Percentiles rank a stretch among this genome's conserved stretches.
These are phyloP conservation scores for Chenopodium suecicum DNA, from an alignment of 148 eudicot genomes.

Conservation along the genomic window DNA sequence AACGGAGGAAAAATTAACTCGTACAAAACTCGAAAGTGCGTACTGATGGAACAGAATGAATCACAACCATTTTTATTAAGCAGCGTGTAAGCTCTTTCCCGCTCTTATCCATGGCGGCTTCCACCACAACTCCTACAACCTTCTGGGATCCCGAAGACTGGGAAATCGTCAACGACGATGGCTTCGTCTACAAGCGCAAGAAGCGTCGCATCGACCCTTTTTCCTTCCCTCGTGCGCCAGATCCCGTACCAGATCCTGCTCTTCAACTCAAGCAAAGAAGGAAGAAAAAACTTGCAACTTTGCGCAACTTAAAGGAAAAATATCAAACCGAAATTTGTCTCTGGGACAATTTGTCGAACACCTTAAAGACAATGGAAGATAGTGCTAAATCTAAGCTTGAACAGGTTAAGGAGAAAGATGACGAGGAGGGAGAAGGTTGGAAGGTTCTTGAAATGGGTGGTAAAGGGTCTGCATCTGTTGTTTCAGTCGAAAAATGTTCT, in stretches of 20 bases:
- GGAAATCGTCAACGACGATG: conserved; percentile 64
- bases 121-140: conserved; percentile 6
- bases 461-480: conserved; percentile 1
- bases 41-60: too few species aligned
- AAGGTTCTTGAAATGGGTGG: neutral
- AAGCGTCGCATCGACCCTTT: conserved; percentile 49
- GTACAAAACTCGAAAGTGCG: too few species aligned
- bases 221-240: conserved; percentile 27
- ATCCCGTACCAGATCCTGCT: conserved; percentile 52
- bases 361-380: conserved; percentile 40
- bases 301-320: conserved; percentile 46
- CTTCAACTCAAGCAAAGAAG: conserved; percentile 35
- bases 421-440: neutral
- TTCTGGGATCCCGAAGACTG: conserved; percentile 45
- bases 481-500: neutral
- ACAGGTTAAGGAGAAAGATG: neutral
- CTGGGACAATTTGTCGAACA: conserved; percentile 73
- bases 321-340: conserved; percentile 49
- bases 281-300: conserved; percentile 35
- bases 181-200: conserved; percentile 64
- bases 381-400: conserved; percentile 35
- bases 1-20: too few species aligned
- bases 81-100: neutral
- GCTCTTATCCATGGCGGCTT: conserved; percentile 12
- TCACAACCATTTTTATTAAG: too few species aligned